Conservation (phyloP, 352 stramenopile genomes). For the Porosira glacialis region DNA sequence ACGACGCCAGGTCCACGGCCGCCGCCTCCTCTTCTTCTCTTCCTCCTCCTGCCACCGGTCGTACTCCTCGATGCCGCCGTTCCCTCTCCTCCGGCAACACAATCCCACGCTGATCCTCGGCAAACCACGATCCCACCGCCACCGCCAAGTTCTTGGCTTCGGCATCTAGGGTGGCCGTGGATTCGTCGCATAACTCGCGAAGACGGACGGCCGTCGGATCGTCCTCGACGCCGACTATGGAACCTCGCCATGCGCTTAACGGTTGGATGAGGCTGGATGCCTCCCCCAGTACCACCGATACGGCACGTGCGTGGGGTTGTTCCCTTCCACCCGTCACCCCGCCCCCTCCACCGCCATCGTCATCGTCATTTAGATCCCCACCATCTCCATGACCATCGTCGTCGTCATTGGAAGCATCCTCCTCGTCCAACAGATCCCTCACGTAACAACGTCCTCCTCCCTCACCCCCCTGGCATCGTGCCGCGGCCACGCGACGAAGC, state of each 20-base stretch:
- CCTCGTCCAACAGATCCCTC: conserved; percentile 35
- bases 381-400: conserved; percentile 25
- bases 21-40: conserved; percentile 5
- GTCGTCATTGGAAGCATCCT: conserved; percentile 24
- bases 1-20: conserved; percentile 27
- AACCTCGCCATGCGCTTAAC: conserved; percentile 58
- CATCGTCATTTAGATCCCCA: conserved; percentile 32
- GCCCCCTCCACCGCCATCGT: conserved; percentile 30
- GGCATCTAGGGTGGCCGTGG: conserved; percentile 59
- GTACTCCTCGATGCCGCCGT: no score
- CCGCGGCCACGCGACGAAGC: conserved; percentile 40
- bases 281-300: conserved; percentile 69
- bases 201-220: conserved; percentile 3
- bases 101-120: conserved; percentile 41
- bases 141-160: conserved; percentile 62
- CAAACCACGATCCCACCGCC: conserved; percentile 68
- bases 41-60: conserved; percentile 46
- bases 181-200: conserved; percentile 46
- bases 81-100: conserved; percentile 56
- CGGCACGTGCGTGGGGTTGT: conserved; percentile 56
- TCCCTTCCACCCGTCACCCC: conserved; percentile 14
- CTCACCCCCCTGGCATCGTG: no score
- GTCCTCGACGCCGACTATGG: conserved; percentile 8
- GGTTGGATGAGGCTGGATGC: conserved; percentile 68
- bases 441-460: conserved; percentile 28